phyloP scores from a whole-genome alignment of 1,139 yeast species.

The Saccharomyces uvarum region DNA sequence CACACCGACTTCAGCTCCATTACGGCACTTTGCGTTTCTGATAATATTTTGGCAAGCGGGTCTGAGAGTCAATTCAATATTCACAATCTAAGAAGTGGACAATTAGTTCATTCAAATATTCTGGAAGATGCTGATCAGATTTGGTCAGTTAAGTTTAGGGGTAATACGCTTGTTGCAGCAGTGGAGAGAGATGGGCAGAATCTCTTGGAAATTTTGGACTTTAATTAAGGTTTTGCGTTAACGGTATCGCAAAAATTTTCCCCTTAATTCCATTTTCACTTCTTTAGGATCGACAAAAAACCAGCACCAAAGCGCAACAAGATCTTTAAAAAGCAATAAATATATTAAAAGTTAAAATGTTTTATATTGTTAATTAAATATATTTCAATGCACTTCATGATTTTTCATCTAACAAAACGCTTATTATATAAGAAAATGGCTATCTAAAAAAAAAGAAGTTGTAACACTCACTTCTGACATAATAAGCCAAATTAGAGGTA shows the following conservation, averaged over 20 bases:
- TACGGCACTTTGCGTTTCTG: constrained; percentile 88
- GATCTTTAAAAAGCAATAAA: no score
- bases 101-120: constrained; percentile 60
- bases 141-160: constrained; percentile 90
- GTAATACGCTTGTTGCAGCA: constrained; percentile 81
- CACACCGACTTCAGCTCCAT: constrained; percentile 85
- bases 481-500: no score
- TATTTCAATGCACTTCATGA: no score
- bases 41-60: constrained; percentile 78
- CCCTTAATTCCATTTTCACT: not conserved
- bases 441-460: no score
- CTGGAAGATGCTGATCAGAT: constrained; percentile 74
- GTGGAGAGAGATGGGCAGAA: constrained; percentile 62
- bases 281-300: not conserved
- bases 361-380: no score
- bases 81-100: constrained; percentile 81
- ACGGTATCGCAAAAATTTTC: not conserved
- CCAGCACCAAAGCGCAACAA: no score
- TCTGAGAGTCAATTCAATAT: constrained; percentile 70
- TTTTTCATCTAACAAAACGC: no score
- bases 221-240: constrained; percentile 33
- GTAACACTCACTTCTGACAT: no score
- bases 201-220: constrained; percentile 74
- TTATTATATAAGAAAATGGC: no score
- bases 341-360: no score